Evolutionary conservation across 2,329 filamentous ascomycete species (phyloP), one percentile per base, ranked within the genome.

Genomic region (Monosporascus sp.): DNA sequence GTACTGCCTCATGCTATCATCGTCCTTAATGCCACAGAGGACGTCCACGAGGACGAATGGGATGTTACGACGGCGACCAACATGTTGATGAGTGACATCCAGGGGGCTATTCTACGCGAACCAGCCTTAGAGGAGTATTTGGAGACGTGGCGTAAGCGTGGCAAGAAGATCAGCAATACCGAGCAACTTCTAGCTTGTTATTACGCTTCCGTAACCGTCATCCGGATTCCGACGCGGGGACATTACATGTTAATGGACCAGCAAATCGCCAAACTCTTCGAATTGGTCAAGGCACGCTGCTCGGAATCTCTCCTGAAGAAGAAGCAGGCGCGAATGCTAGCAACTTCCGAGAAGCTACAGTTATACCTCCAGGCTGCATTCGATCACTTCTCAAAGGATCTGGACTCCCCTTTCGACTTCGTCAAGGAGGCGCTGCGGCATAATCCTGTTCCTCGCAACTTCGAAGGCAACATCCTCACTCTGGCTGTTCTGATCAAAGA

Each of bases 1-100:
- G 72, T 76, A 2, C 69, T 82, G 3, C 79, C 80, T 3, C 77
- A 81, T 59, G 78, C 75, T 6, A 73, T 83, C 50, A 76, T 83
- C 43, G 77, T 76, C 0, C 66, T 82, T 37, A 81, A 81, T 60
- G 73, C 71, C 1, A 68, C 72, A 0, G 70, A 77, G 8, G 59
- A 65, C 39, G 65, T 74, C 3, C 65, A 73, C 36, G 63, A 66
- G n/a, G 57, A 65, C 7, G 66, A 72, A 46, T 81, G 77, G 77
- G 70, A 78, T 55, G 57, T 69, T 3, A 56, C 72, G 8, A 60
- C 54, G 11, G 70, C 74, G 7, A 79, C 76, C 1, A 55, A 65
- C 37, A 56, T 64, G 51, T 62, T 78, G 3, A 55, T 77, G 50
- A 56, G 65, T 7, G 65, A 67, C 54, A 63, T 74, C 11, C 56